Conservation (phyloP, 441 rosid genomes). For the Hura crepitans region DNA sequence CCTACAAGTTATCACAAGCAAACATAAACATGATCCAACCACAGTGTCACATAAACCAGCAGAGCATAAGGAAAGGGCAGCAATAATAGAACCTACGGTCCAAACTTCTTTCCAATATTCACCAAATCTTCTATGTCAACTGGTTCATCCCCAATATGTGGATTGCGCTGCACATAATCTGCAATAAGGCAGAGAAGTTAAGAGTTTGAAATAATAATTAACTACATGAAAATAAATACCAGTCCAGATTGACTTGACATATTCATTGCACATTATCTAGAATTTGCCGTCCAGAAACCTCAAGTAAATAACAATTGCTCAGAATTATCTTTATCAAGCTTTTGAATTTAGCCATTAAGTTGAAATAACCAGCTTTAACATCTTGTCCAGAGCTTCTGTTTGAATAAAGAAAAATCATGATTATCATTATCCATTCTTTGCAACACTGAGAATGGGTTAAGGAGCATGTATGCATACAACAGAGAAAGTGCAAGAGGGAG, state of each 20-base stretch:
- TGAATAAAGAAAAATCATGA: neutral
- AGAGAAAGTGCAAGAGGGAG: neutral
- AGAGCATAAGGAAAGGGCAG: constrained; percentile 17
- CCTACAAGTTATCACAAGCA: constrained; percentile 42
- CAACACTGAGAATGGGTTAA: neutral
- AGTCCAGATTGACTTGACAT: neutral
- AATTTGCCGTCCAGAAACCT: constrained; percentile 10
- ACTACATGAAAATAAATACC: neutral
- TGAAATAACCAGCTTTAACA: constrained; percentile 9
- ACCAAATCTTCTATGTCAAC: constrained; percentile 93
- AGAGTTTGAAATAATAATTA: constrained; percentile 4
- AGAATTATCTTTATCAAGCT: constrained; percentile 7
- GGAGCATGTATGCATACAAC: neutral
- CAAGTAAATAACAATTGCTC: neutral
- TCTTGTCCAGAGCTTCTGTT: neutral
- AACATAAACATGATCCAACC: constrained; percentile 23
- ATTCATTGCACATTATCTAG: neutral
- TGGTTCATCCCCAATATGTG: constrained; percentile 82
- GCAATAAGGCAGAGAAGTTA: constrained; percentile 29
- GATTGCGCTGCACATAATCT: constrained; percentile 69
- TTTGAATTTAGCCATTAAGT: neutral
- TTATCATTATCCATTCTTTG: neutral
- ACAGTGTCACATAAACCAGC: constrained; percentile 5
- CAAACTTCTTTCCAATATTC: constrained; percentile 65
- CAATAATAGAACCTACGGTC: constrained; percentile 57